Base-by-base conservation (phyloP, 495 filamentous ascomycete genomes). In the Chlorociboria aeruginascens region DNA sequence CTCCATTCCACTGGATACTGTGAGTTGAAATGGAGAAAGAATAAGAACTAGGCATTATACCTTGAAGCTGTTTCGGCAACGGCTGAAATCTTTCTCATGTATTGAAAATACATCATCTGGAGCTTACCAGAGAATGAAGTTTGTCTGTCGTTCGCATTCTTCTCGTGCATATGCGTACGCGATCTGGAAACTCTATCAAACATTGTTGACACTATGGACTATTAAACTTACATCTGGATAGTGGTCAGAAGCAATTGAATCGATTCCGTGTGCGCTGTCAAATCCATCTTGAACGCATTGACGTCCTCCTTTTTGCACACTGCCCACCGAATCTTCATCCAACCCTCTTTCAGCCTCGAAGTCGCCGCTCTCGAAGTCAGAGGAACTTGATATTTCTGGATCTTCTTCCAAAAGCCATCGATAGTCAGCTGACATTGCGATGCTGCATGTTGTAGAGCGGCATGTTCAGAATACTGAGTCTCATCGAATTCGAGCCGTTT, bases 261-360 rank as follows among this genome's bases (percentile, higher is more conserved):
- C n/a, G 50, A 54, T 10, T 49, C 43, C 10, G 53, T 60, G 41
- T 61, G 59, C n/a, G 36, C 58, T 7, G 14, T 31, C 8, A 63
- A 43, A 33, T 60, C 53, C 17, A 50, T 38, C 42, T 53, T 53
- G 43, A 63, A 63, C 16, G 39, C 42, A 16, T 45, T 47, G 7
- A 63, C 44, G 58, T 63, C 60, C 34, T 62, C 38, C 35, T 58
- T 54, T 38, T 56, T 59, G 43, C 54, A 63, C 9, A 62, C n/a
- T 0, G 60, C 60, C 60, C 61, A 63, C 37, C 51, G 51, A 6
- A 60, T 43, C 43, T 54, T 63, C 40, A 46, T 48, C 53, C 54
- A 57, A 8, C 51, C 33, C 35, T 37, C 50, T 34, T 53, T 53
- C 10, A 13, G 30, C 12, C 48, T 10, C 34, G 45, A 47, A n/a